Conservation (phyloP, 345 rosid species). For the Gossypium mustelinum region DNA sequence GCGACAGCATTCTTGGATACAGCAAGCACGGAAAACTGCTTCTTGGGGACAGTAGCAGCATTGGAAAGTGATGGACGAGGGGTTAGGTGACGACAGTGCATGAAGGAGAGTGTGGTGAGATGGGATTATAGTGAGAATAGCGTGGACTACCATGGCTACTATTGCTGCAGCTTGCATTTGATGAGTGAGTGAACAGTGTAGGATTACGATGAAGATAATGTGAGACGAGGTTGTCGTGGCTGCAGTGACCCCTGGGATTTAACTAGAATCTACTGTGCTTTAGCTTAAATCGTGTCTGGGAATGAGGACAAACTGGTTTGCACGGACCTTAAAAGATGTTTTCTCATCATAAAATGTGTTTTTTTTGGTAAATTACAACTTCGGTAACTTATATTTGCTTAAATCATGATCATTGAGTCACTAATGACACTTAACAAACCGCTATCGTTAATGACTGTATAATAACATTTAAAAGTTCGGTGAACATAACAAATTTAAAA, state of each 20-base stretch:
- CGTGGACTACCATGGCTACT: constrained; percentile 59
- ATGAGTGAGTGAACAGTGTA: background rate
- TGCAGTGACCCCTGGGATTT: background rate
- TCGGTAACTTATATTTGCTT: too few species aligned
- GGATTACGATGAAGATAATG: constrained; percentile 19
- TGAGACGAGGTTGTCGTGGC: background rate
- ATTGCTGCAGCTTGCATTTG: constrained; percentile 34
- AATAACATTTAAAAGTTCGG: too few species aligned
- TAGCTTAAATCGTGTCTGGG: background rate
- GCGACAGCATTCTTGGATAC: constrained; percentile 82
- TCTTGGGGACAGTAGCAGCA: constrained; percentile 28
- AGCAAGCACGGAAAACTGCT: constrained; percentile 48
- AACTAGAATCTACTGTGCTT: background rate
- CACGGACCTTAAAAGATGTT: too few species aligned
- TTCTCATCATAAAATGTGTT: too few species aligned
- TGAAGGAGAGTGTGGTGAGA: constrained; percentile 22
- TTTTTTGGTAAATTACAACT: too few species aligned
- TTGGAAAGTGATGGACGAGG: constrained; percentile 37
- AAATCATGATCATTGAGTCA: too few species aligned
- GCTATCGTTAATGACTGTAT: too few species aligned
- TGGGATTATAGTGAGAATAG: constrained; percentile 38
- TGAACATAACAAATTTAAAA: too few species aligned
- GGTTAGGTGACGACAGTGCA: constrained; percentile 20
- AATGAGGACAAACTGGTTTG: too few species aligned
- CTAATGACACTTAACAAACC: too few species aligned